Base-by-base conservation (phyloP, 495 filamentous ascomycete genomes). In the Wilcoxina mikolae region DNA sequence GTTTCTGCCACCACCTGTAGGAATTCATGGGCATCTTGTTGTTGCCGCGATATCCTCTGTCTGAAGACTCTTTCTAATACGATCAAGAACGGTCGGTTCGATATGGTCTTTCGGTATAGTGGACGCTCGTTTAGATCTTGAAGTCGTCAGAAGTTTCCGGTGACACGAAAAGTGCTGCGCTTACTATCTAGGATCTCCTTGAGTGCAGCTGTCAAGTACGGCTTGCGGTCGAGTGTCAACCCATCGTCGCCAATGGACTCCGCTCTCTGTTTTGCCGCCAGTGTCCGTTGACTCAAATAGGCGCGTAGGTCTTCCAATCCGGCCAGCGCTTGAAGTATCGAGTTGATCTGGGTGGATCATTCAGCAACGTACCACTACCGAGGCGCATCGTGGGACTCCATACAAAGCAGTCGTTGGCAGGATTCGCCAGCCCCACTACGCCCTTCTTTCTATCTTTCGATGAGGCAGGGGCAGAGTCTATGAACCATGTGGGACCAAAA, bases 1-100 rank as follows among this genome's bases (percentile, higher is more conserved):
- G 89, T 76, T 69, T 99, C 93, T 3, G 86, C 81, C 18, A 99
- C 82, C 45, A 96, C 78, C 68, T 99, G 91, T 51, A 99, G 62
- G 55, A 99, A 93, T 66, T 99, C 91, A 64, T 99, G 91, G n/a
- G 91, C 91, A 71, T 99, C 91, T 68, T 99, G 93, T 66, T 99
- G 93, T 55, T 86, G 82, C 44, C 91, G 82, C 61, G 84, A 94
- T 62, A 99, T 90, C 39, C 83, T 80, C 56, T 89, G 87, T 26
- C 80, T 76, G 65, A 94, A 99, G 3, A 90, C 87, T 33, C 73
- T 73, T 69, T 99, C 91, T 24, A 99, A 70, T 0, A 80, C 78
- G 51, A 74, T 67, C 17, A 99, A 80, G 65, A 99, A 96, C 0
- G 72, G 71, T 2, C 74, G 76, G 20, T 89, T 85, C 15, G 88